These are phyloP conservation scores for Ormosia semicastrata DNA, from an alignment of 306 rosid genomes.

Conservation along the genomic window DNA sequence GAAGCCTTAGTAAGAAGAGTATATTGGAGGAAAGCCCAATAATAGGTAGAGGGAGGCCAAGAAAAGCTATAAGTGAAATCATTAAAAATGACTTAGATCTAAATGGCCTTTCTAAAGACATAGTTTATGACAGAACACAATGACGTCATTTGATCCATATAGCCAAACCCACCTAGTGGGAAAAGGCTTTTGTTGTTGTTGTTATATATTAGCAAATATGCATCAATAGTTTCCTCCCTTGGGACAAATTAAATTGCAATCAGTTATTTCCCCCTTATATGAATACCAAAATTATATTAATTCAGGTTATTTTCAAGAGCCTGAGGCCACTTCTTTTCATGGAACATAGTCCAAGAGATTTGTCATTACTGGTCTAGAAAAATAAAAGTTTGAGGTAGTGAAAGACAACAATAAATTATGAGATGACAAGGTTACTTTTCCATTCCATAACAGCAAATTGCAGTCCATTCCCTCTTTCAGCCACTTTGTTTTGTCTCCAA, in stretches of 20 bases:
- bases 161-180: too few species aligned
- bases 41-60: too few species aligned
- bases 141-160: too few species aligned
- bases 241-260: background rate
- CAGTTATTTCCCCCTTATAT: background rate
- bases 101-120: too few species aligned
- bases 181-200: background rate
- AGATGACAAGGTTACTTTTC: constrained; percentile 52
- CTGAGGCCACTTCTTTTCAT: background rate
- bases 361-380: background rate
- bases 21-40: too few species aligned
- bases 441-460: constrained; percentile 85
- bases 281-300: background rate
- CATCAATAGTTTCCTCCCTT: background rate
- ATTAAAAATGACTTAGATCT: too few species aligned
- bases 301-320: background rate
- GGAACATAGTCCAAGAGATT: background rate
- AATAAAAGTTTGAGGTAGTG: constrained; percentile 1
- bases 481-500: constrained; percentile 80
- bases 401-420: constrained; percentile 7
- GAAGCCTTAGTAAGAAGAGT: too few species aligned
- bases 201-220: background rate
- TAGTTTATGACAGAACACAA: too few species aligned
- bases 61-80: too few species aligned
- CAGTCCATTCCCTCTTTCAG: constrained; percentile 99